phyloP scores from a whole-genome alignment of 345 rosid genomes.

The Eucalyptus erythrocorys region DNA sequence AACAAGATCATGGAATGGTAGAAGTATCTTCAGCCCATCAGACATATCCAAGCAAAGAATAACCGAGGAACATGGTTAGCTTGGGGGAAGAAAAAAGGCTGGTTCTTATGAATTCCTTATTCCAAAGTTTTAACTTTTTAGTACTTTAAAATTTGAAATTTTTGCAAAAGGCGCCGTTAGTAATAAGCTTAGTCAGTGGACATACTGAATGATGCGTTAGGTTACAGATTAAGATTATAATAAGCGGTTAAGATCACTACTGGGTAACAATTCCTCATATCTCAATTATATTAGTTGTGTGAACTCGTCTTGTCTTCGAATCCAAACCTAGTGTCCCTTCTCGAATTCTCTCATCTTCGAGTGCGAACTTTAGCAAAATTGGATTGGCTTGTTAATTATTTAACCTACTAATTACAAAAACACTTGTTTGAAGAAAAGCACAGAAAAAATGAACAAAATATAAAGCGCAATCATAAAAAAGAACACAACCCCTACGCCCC shows the following conservation, averaged over 20 bases:
- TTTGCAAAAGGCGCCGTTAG: neutral
- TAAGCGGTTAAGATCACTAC: neutral
- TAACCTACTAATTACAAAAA: neutral
- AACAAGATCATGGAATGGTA: neutral
- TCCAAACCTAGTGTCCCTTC: neutral
- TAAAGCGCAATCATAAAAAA: neutral
- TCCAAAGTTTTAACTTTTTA: neutral
- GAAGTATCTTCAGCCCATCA: accelerated
- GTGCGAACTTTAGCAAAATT: neutral
- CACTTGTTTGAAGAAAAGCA: neutral
- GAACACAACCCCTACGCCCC: accelerated
- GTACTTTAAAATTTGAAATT: neutral
- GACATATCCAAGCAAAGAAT: neutral
- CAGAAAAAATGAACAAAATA: neutral
- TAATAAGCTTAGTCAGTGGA: neutral
- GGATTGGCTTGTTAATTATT: neutral
- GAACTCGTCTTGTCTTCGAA: neutral
- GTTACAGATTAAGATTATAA: neutral
- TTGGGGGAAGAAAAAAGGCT: neutral
- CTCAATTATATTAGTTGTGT: accelerated
- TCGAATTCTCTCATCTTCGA: neutral
- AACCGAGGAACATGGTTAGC: neutral
- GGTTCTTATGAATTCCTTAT: neutral
- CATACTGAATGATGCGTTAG: neutral
- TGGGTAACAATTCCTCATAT: accelerated